Evolutionary conservation across 192 early-diverging fungal genomes (phyloP), one percentile per base, ranked within the genome.

Genomic region (Rhizophlyctis rosea): DNA sequence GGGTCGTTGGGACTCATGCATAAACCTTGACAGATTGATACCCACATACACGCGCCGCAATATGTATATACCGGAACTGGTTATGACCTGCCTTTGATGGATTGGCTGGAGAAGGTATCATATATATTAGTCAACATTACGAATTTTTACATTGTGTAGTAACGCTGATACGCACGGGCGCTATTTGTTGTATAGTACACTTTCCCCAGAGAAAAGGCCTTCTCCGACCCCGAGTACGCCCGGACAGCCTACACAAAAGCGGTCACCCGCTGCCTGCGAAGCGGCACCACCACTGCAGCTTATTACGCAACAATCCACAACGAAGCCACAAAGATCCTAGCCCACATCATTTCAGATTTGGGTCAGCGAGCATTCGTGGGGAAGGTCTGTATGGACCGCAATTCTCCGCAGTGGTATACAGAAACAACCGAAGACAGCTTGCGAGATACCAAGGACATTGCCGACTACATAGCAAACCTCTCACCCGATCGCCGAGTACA

Each of bases 351-450:
- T 47, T 28, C 14, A 34, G 69, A 78, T 34, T 69, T 79, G n/a
- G 96, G 94, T 5, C 96, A 98, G 73, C 89, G 96, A 57, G 94
- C 89, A 23, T 91, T 84, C 68, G 86, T 98, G 34, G 96, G 96
- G 21, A 96, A 96, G 68, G 94, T 98, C 56, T 92, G 91, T 80
- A 98, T 98, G 96, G 92, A 95, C 73, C 76, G 86, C 59, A 92
- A 95, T 68, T 71, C 82, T 0, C 91, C 92, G 27, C 81, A 86
- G 33, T 87, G 81, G 65, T 90, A 93, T 71, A 68, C 82, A 27
- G 57, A 61, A 31, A 85, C 83, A 4, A 88, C 87, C 4, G 78
- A 86, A 30, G 69, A 77, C 23, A 88, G 83, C 62, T 61, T 95
- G 29, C 59, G 74, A 14, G 80, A 82, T 24, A 98, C 92, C 0